Percentiles rank a stretch among this genome's conserved stretches.
These are phyloP conservation scores for Scleroderma citrinum DNA, from an alignment of 768 basidiomycete genomes.

Conservation along the genomic window DNA sequence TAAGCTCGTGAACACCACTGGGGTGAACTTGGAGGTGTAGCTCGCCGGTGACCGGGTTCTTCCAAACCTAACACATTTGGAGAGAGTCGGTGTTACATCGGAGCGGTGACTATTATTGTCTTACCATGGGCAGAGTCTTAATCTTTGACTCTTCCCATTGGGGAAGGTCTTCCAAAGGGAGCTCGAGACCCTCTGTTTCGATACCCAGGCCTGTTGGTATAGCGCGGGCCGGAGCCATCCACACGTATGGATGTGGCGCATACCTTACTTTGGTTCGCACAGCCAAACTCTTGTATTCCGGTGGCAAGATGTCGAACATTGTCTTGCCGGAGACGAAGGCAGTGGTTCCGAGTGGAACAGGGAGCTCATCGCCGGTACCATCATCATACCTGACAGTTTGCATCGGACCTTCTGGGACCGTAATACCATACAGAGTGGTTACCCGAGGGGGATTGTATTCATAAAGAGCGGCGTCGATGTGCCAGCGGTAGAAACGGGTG, in stretches of 20 bases:
- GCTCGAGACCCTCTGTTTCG: conserved; percentile 70
- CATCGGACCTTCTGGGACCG: conserved; percentile 55
- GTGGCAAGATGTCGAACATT: conserved; percentile 77
- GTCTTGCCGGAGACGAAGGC: conserved; percentile 76
- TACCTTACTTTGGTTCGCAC: conserved; percentile 73
- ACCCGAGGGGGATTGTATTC: conserved; percentile 74
- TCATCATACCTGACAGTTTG: conserved; percentile 80
- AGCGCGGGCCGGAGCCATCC: conserved; percentile 79
- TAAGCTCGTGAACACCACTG: conserved; percentile 60
- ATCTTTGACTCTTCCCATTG: conserved; percentile 74
- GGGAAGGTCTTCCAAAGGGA: conserved; percentile 62
- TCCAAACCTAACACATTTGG: conserved; percentile 61
- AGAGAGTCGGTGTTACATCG: conserved; percentile 1
- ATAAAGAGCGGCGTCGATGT: conserved; percentile 86
- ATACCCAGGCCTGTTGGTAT: conserved; percentile 79
- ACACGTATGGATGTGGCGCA: conserved; percentile 83
- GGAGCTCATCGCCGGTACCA: conserved; percentile 76
- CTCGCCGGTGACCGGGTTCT: conserved; percentile 79
- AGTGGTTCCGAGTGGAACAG: conserved; percentile 82
- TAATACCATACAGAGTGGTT: conserved; percentile 78
- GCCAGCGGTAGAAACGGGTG: conserved; percentile 91
- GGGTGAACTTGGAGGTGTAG: conserved; percentile 92
- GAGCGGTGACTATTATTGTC: conserved; percentile 9
- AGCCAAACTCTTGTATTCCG: conserved; percentile 70
- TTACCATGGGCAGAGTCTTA: conserved; percentile 64